Evolutionary conservation across 495 filamentous ascomycete species (phyloP).

Genomic region (Evansstolkia leycettana): DNA sequence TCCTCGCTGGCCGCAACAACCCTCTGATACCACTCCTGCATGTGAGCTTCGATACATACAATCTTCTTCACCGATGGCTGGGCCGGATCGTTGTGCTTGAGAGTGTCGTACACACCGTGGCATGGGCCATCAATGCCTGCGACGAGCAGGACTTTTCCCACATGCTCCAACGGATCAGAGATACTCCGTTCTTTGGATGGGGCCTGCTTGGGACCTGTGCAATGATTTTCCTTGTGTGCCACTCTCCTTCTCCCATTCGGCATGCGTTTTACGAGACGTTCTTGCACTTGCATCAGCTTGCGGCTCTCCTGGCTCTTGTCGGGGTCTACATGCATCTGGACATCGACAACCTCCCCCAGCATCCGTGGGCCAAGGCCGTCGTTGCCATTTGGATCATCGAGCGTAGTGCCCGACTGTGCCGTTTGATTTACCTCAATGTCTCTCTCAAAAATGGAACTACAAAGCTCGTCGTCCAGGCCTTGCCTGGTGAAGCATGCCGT

Average conservation of each 20-base stretch:
- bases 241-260: conserved; percentile 63
- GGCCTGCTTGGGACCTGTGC: conserved; percentile 39
- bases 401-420: conserved; percentile 40
- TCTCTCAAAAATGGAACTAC: conserved; percentile 24
- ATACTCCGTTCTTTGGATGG: conserved; percentile 48
- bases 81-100: conserved; percentile 77
- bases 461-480: conserved; percentile 33
- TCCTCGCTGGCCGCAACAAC: conserved; percentile 88
- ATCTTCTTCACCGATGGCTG: conserved; percentile 89
- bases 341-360: conserved; percentile 46
- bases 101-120: conserved; percentile 57
- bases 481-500: conserved; percentile 42
- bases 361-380: conserved; percentile 46
- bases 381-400: conserved; percentile 56
- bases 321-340: conserved; percentile 60
- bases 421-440: conserved; percentile 49
- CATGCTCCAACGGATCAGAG: conserved; percentile 45
- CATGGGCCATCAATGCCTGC: conserved; percentile 48
- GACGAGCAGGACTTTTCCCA: conserved; percentile 32
- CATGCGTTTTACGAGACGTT: conserved; percentile 91
- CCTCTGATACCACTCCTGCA: conserved; percentile 71
- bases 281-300: conserved; percentile 63
- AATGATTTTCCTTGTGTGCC: conserved; percentile 52
- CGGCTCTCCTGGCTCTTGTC: conserved; percentile 49
- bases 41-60: conserved; percentile 95